A percentile compares a stretch with the other conserved stretches of the same genome.
phyloP scores from a whole-genome alignment of 257 asterid genomes.

The Nicotiana sylvestris region DNA sequence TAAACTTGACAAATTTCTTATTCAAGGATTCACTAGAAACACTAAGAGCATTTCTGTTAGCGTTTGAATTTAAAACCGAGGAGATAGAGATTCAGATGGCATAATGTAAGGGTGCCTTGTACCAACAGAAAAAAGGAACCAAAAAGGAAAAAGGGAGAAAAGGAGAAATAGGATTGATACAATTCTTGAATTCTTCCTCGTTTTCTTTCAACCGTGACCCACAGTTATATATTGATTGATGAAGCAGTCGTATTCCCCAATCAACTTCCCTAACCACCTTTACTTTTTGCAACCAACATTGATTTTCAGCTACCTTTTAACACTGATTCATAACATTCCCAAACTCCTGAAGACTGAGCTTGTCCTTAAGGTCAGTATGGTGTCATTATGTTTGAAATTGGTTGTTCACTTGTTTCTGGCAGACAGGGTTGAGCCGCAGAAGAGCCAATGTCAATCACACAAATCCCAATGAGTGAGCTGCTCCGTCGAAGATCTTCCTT shows the following conservation, averaged over 20 bases:
- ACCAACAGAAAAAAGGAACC: not conserved
- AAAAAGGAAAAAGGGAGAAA: not conserved
- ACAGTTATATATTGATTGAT: not conserved
- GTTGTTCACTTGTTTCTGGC: not conserved
- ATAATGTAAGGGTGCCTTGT: not conserved
- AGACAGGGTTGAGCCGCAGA: not conserved
- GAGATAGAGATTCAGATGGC: not conserved
- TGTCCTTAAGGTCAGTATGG: constrained; percentile 1
- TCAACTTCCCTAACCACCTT: not conserved
- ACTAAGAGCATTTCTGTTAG: not conserved
- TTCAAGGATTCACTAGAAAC: not conserved
- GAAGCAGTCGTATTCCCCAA: not conserved
- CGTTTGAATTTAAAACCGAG: not conserved
- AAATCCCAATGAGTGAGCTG: not conserved
- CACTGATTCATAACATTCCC: not conserved
- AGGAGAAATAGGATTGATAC: not conserved
- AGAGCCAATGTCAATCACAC: not conserved
- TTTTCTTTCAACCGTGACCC: not conserved
- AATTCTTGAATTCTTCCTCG: not conserved
- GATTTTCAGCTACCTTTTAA: not conserved
- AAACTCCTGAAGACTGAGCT: not conserved
- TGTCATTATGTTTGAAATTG: not conserved
- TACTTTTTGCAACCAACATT: not conserved
- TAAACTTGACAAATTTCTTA: not conserved
- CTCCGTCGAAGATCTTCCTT: not conserved